Percentiles rank a stretch among this genome's conserved stretches.
phyloP scores from a whole-genome alignment of 371 early-diverging fungal genomes.

The Funneliformis caledonium region DNA sequence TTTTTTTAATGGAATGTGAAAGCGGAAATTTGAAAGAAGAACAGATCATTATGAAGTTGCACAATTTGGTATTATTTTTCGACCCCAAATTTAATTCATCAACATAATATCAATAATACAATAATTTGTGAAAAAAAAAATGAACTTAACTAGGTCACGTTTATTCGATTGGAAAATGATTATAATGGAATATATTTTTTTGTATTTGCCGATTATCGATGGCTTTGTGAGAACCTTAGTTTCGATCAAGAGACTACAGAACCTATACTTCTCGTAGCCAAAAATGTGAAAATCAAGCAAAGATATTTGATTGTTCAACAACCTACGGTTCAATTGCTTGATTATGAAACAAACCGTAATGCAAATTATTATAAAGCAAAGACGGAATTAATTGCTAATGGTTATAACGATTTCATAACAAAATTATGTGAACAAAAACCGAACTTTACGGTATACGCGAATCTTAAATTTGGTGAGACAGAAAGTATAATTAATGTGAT shows the following conservation, averaged over 20 bases:
- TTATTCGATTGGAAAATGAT: background rate
- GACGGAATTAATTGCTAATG: background rate
- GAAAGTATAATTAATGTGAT: background rate
- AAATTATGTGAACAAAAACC: background rate
- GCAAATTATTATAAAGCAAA: slow-evolving; percentile 1
- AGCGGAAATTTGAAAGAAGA: background rate
- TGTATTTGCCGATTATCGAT: background rate
- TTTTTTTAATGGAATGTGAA: background rate
- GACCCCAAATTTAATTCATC: background rate
- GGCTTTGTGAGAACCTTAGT: background rate
- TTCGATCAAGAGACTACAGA: background rate
- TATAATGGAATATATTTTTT: background rate
- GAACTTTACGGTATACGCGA: slow-evolving; percentile 12
- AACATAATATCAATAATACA: background rate
- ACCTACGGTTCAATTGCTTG: background rate
- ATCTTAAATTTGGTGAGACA: background rate
- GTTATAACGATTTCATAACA: background rate
- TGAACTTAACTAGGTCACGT: background rate
- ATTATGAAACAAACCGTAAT: background rate
- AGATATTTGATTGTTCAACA: background rate
- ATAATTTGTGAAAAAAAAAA: too few relatives aligned
- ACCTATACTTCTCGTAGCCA: background rate
- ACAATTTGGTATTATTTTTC: background rate
- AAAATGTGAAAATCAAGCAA: background rate
- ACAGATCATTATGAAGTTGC: background rate